Evolutionary conservation across 345 rosid genomes (phyloP).

Genomic region (Eucalyptus sideroxylon): DNA sequence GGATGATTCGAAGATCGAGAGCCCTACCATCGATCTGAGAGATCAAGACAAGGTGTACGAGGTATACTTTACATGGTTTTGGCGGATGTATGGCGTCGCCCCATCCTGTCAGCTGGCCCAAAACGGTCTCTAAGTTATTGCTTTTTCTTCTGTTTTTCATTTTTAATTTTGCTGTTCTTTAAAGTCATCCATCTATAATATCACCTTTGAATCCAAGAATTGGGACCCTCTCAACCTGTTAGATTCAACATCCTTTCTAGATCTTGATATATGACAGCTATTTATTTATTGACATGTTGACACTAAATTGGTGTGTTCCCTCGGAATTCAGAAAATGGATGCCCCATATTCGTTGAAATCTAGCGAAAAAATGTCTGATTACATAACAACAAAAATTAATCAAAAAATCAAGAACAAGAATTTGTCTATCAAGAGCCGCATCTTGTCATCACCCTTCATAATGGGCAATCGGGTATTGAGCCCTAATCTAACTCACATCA

Average conservation of each 20-base stretch:
- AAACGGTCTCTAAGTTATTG: neutral
- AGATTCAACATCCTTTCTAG: neutral
- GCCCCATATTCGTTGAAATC: fast-evolving
- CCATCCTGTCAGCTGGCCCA: neutral
- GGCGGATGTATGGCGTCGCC: neutral
- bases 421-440: neutral
- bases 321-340: neutral
- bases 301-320: neutral
- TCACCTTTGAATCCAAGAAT: neutral
- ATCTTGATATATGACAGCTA: neutral
- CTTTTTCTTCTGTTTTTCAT: neutral
- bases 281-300: neutral
- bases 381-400: neutral
- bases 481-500: neutral
- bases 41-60: neutral
- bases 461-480: neutral
- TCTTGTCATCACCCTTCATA: neutral
- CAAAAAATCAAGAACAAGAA: neutral
- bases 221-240: neutral
- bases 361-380: neutral
- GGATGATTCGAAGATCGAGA: neutral
- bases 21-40: neutral
- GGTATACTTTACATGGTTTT: neutral
- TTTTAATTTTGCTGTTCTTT: neutral
- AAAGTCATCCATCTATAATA: neutral